Evolutionary conservation across 352 stramenopile genomes (phyloP).

Genomic region (Phytophthora rubi): DNA sequence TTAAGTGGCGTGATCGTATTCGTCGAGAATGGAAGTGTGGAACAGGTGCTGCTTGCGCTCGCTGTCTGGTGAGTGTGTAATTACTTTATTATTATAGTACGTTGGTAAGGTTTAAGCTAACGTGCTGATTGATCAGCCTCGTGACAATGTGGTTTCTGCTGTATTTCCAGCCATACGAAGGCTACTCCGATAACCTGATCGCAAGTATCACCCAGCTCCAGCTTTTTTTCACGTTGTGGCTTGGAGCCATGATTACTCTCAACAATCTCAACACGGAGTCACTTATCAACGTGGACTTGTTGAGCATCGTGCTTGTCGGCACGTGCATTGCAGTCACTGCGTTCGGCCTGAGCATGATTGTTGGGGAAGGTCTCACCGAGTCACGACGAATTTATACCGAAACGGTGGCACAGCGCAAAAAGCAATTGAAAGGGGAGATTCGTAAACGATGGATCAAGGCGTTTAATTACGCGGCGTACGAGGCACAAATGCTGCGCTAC

Average conservation of each 20-base stretch:
- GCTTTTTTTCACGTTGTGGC: conserved; percentile 84
- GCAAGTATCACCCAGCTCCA: conserved; percentile 79
- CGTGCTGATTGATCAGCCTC: conserved; percentile 33
- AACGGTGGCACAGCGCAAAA: conserved; percentile 49
- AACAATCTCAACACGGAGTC: conserved; percentile 68
- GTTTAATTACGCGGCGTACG: conserved; percentile 67
- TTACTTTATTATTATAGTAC: background rate
- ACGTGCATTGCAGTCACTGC: conserved; percentile 69
- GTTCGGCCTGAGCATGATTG: conserved; percentile 68
- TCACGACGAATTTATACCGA: conserved; percentile 50
- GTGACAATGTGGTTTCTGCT: conserved; percentile 82
- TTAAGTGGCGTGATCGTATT: conserved; percentile 79
- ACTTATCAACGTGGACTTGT: conserved; percentile 65
- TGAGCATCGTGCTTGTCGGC: conserved; percentile 69
- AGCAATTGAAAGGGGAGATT: conserved; percentile 45
- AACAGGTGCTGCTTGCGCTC: conserved; percentile 72
- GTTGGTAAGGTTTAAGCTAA: background rate
- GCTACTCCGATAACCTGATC: conserved; percentile 76
- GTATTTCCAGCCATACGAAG: conserved; percentile 79
- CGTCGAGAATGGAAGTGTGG: conserved; percentile 69
- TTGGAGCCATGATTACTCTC: conserved; percentile 77
- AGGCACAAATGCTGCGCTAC: conserved; percentile 48
- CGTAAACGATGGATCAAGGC: conserved; percentile 52
- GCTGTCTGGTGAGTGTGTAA: conserved; percentile 54
- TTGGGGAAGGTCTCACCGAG: conserved; percentile 58